A percentile compares a stretch with the other conserved stretches of the same genome.
These are phyloP conservation scores for Rubia balearica DNA, from an alignment of 305 asterid species.

Conservation along the genomic window DNA sequence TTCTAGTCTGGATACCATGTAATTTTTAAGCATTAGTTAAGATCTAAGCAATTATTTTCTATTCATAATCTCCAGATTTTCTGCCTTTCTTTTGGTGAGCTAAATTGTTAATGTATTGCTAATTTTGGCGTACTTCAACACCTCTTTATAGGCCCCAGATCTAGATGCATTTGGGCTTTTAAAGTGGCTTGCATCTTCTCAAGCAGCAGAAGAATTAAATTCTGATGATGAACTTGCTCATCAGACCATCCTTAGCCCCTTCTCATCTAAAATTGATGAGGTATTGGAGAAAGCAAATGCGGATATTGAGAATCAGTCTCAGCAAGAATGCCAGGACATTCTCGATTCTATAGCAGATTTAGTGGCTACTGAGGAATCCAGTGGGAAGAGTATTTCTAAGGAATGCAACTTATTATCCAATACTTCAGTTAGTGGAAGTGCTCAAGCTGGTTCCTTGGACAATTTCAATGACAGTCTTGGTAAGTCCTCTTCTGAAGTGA, in stretches of 20 bases:
- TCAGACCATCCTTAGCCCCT: constrained; percentile 74
- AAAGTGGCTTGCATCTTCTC: constrained; percentile 99
- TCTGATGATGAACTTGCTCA: constrained; percentile 94
- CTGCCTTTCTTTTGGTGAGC: neutral
- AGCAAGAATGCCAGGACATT: constrained; percentile 97
- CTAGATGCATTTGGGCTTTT: constrained; percentile 78
- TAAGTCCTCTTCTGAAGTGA: constrained; percentile 30
- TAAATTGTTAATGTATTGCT: neutral
- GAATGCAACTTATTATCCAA: constrained; percentile 28
- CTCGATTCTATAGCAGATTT: constrained; percentile 72
- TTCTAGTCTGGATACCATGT: neutral
- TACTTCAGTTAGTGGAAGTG: constrained; percentile 38
- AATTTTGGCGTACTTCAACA: constrained; percentile 10
- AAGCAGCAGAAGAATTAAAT: constrained; percentile 92
- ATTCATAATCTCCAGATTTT: neutral
- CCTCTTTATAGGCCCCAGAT: constrained; percentile 49
- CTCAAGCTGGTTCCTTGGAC: constrained; percentile 79
- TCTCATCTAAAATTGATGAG: constrained; percentile 51
- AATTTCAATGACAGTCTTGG: constrained; percentile 37
- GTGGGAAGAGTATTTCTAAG: constrained; percentile 28
- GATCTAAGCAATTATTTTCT: neutral
- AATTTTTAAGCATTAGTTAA: neutral
- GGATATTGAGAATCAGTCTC: constrained; percentile 83
- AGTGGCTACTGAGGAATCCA: constrained; percentile 37
- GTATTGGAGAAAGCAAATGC: constrained; percentile 76